These are phyloP conservation scores for Aspergillus japonicus DNA, from an alignment of 2,329 filamentous ascomycete species.

Conservation along the genomic window DNA sequence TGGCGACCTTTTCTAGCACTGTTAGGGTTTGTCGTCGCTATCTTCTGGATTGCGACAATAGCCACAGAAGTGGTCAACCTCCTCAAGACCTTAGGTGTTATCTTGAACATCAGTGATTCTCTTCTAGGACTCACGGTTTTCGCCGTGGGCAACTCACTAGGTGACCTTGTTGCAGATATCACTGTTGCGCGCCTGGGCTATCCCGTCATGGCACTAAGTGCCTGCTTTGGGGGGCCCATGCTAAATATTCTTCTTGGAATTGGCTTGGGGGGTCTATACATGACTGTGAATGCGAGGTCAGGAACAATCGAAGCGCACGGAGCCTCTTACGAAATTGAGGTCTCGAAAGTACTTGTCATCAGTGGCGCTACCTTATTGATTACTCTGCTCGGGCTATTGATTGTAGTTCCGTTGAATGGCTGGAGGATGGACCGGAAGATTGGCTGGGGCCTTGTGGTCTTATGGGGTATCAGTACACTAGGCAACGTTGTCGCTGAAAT, in stretches of 20 bases:
- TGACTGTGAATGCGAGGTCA: slow-evolving; percentile 63
- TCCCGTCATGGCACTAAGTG: slow-evolving; percentile 91
- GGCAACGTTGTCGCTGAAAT: slow-evolving; percentile 81
- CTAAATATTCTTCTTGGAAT: slow-evolving; percentile 94
- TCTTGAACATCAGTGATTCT: slow-evolving; percentile 89
- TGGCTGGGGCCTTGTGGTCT: slow-evolving; percentile 72
- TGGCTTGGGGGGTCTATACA: slow-evolving; percentile 84
- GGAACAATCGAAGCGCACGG: slow-evolving; percentile 12
- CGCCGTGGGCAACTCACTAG: slow-evolving; percentile 91
- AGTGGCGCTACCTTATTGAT: slow-evolving; percentile 79
- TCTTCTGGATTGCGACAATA: slow-evolving; percentile 95
- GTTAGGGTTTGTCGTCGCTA: slow-evolving; percentile 83
- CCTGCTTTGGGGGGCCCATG: slow-evolving; percentile 98
- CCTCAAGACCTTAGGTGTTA: slow-evolving; percentile 87
- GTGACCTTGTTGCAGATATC: slow-evolving; percentile 90
- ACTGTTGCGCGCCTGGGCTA: slow-evolving; percentile 91
- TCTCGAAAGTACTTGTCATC: slow-evolving; percentile 81
- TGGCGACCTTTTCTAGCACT: slow-evolving; percentile 81
- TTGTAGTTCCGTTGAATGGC: slow-evolving; percentile 78
- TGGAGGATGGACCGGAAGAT: slow-evolving; percentile 84
- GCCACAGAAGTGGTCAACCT: slow-evolving; percentile 94
- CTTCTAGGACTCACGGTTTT: slow-evolving; percentile 94
- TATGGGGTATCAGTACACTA: slow-evolving; percentile 80
- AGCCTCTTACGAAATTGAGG: slow-evolving; percentile 74
- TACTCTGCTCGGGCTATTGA: slow-evolving; percentile 73